Conservation (phyloP, 768 basidiomycete genomes). For the Lenzites betulinus region DNA sequence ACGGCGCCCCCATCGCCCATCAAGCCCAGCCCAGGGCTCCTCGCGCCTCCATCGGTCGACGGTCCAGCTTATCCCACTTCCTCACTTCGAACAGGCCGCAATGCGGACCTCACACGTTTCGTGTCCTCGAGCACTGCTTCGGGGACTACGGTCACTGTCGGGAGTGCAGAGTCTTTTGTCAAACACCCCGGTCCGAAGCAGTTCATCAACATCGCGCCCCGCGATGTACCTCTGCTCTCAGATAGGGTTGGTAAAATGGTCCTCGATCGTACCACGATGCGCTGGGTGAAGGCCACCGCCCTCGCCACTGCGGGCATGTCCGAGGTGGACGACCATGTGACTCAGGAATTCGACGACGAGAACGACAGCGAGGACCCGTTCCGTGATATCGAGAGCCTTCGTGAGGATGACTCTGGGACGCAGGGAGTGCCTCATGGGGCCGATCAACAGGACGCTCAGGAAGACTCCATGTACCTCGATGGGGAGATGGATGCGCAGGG, state of each 20-base stretch:
- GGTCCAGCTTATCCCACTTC: conserved; percentile 48
- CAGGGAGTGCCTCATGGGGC: not conserved
- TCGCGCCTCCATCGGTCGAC: conserved; percentile 8
- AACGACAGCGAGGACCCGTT: conserved; percentile 86
- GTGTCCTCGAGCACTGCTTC: conserved; percentile 89
- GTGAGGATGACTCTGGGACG: conserved; percentile 43
- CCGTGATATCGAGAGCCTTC: conserved; percentile 85
- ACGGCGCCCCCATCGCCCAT: conserved; percentile 10
- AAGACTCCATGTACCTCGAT: conserved; percentile 7
- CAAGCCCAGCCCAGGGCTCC: conserved; percentile 8
- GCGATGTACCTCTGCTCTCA: conserved; percentile 72
- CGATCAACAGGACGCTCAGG: conserved; percentile 11
- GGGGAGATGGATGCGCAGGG: conserved; percentile 18
- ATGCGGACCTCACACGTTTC: conserved; percentile 83
- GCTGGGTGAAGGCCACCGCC: conserved; percentile 73
- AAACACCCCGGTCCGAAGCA: conserved; percentile 82
- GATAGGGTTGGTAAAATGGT: conserved; percentile 86
- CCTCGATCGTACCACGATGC: conserved; percentile 81
- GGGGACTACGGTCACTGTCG: conserved; percentile 66
- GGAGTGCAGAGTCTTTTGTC: conserved; percentile 78
- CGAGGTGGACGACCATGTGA: conserved; percentile 33
- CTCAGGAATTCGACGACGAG: conserved; percentile 39
- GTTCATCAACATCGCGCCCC: conserved; percentile 78
- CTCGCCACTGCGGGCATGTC: conserved; percentile 31
- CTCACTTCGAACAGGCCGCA: conserved; percentile 52